A percentile compares a stretch with the other conserved stretches of the same genome.
Evolutionary conservation across 331 rosid species (phyloP).

Genomic region (Pyracantha coccinea): DNA sequence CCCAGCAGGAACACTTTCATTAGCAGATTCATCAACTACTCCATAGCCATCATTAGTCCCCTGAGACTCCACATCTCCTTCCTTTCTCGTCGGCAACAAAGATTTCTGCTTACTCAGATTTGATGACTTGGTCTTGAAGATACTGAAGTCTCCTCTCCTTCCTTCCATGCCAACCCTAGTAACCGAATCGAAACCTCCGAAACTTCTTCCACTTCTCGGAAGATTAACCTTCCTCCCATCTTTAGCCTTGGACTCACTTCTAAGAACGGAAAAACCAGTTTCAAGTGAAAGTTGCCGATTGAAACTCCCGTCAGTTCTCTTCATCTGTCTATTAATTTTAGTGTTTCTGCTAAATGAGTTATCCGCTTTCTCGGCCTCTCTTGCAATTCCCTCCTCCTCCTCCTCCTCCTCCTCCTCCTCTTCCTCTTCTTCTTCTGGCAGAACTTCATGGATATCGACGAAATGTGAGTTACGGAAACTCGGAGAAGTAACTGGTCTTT

Average conservation of each 20-base stretch:
- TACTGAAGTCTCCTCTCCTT: conserved; percentile 51
- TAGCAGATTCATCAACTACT: conserved; percentile 44
- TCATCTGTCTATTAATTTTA: conserved; percentile 25
- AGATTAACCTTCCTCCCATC: conserved; percentile 34
- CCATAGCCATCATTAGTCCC: conserved; percentile 25
- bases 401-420: conserved; percentile 40
- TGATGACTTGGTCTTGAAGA: conserved; percentile 60
- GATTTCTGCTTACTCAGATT: conserved; percentile 62
- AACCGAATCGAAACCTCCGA: conserved; percentile 50
- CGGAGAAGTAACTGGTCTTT: conserved; percentile 12
- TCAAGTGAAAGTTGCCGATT: conserved; percentile 66
- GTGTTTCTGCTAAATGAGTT: conserved; percentile 19
- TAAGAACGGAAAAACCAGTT: conserved; percentile 60
- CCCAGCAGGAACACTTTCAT: conserved; percentile 71
- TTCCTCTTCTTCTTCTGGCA: conserved; percentile 46
- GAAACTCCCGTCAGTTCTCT: conserved; percentile 27
- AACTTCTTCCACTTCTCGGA: conserved; percentile 64
- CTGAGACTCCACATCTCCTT: conserved; percentile 38
- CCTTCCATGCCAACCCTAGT: conserved; percentile 45
- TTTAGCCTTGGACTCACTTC: conserved; percentile 34
- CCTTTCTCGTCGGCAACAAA: conserved; percentile 49
- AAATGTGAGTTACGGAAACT: conserved; percentile 31
- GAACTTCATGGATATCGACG: conserved; percentile 51
- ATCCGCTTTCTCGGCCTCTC: conserved; percentile 5
- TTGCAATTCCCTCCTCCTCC: conserved; percentile 7